A percentile compares a stretch with the other conserved stretches of the same genome.
Conservation (phyloP, 1,284 basidiomycete genomes). For the Papiliotrema flavescens region DNA sequence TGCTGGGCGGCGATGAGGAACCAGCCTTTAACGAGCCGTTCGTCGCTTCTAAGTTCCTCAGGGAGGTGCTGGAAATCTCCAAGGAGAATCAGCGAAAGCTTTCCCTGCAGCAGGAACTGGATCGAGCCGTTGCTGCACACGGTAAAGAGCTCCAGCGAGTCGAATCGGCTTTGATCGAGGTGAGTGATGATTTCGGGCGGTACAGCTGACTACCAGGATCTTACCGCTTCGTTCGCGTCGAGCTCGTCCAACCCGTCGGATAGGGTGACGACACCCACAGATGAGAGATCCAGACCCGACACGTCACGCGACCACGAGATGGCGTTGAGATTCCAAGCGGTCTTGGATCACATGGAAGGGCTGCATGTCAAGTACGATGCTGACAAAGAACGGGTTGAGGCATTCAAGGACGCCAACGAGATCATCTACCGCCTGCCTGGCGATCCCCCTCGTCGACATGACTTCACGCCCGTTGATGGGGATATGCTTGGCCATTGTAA, state of each 20-base stretch:
- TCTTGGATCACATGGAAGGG: background rate
- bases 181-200: background rate
- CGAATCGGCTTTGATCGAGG: background rate
- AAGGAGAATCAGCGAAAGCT: background rate
- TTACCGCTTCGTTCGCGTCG: background rate
- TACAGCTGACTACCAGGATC: background rate
- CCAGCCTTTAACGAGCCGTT: background rate
- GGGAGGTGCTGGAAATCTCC: background rate
- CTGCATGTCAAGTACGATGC: background rate
- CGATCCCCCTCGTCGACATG: no score
- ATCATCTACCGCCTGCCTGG: no score
- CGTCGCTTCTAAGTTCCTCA: background rate
- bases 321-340: background rate
- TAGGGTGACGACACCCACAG: background rate
- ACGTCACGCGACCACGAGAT: background rate
- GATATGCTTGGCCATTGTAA: background rate
- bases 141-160: background rate
- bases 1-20: no score
- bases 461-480: background rate
- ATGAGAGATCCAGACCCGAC: background rate
- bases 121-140: background rate
- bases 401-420: background rate
- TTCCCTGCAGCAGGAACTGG: background rate
- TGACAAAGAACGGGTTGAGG: background rate
- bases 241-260: background rate